Conservation (phyloP, 2,329 filamentous ascomycete genomes). For the Chaetomiaceae sp. region DNA sequence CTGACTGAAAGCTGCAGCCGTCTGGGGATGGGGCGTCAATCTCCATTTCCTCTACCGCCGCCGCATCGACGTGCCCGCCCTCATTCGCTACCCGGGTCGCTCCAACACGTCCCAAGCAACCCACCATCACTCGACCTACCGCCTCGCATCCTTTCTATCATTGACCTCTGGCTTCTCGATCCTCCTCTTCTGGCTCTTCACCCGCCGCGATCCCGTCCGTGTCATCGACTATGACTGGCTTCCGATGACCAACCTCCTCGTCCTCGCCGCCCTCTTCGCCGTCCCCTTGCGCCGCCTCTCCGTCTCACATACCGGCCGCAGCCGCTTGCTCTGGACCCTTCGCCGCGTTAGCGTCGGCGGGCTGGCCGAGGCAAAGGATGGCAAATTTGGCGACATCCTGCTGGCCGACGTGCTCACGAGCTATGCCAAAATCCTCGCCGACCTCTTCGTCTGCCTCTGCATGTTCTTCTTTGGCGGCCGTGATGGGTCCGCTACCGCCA, state of each 20-base stretch:
- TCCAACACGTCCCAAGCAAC: constrained; percentile 63
- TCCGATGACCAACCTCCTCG: constrained; percentile 74
- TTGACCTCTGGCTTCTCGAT: constrained; percentile 67
- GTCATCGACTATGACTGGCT: constrained; percentile 79
- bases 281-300: constrained; percentile 62
- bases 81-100: constrained; percentile 81
- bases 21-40: constrained; percentile 94
- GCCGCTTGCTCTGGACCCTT: constrained; percentile 69
- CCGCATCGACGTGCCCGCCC: constrained; percentile 79
- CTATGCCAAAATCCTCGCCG: constrained; percentile 87
- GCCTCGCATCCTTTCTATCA: constrained; percentile 73
- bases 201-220: constrained; percentile 61
- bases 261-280: constrained; percentile 66
- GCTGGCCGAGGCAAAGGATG: constrained; percentile 77
- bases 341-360: constrained; percentile 78
- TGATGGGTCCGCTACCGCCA: constrained; percentile 67
- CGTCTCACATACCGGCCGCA: constrained; percentile 64
- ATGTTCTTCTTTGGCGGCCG: constrained; percentile 65
- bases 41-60: constrained; percentile 76
- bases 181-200: constrained; percentile 76
- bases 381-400: constrained; percentile 91
- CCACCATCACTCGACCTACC: constrained; percentile 80
- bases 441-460: constrained; percentile 83
- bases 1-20: constrained; percentile 60
- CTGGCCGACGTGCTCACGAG: constrained; percentile 92